Base-by-base conservation (phyloP, 2,329 filamentous ascomycete species). In the Colletotrichum acutatum region DNA sequence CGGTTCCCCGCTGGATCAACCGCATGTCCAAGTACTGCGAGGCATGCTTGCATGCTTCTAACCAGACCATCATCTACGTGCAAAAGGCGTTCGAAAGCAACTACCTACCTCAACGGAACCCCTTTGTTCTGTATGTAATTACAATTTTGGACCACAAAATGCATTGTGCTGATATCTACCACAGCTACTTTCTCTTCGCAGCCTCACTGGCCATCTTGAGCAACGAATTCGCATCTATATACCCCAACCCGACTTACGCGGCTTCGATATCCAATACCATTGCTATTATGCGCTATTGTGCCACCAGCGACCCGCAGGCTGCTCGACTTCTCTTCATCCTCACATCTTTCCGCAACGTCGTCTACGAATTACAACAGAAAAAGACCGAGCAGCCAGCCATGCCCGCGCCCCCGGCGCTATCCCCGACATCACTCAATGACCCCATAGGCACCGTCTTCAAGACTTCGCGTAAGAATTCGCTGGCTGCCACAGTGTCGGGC, bases 151-250 rank as follows among this genome's bases (percentile, higher is more conserved):
- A 4, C 26, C 3, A 8, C 42, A 26, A 65, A 14, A 22, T 2
- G 6, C 12, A 11, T 49, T n/a, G 16, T 57, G 22, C 74, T 77
- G 34, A 79, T 72, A 61, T 16, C 0, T 2, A 19, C 2, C 11
- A 22, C 32, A 91, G 89, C 75, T 87, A 90, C 76, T 89, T 88
- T 66, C 82, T 91, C 52, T 90, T 90, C 73, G 83, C 88, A 5
- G 86, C 89, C 1, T 83, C 85, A 0, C 82, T 91, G 2, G 83
- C 90, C 37, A 82, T 90, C 4, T 79, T 90, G 57, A 88, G 87
- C 75, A 91, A 90, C 76, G 87, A 90, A 71, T 90, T 90, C 76
- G 86, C 85, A 4, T 82, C 80, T 1, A 79, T 90, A 22, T 88
- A 86, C 76, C 78, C 82, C 34, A 86, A 87, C 24, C 78, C 83